Evolutionary conservation across 2,329 filamentous ascomycete species (phyloP), one percentile per base, ranked within the genome.

Genomic region (Tolypocladium endophyticum): DNA sequence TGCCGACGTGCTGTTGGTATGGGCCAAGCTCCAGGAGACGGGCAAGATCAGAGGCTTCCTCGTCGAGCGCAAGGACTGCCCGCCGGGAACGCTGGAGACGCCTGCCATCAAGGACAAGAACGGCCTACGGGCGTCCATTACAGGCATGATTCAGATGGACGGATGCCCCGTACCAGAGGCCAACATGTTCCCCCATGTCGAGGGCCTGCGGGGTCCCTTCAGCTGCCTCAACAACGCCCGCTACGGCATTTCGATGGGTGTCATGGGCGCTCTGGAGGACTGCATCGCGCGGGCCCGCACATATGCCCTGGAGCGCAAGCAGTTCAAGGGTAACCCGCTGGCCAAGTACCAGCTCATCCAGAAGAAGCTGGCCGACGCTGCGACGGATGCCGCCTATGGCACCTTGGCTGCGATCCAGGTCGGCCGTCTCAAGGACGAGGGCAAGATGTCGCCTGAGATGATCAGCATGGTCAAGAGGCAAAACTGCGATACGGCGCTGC

Each of bases 61-160:
- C 55, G 82, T 99, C 38, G 92, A 99, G 75, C 84, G 93, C 65
- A 85, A 86, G 66, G 82, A 90, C 66, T 96, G 92, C 69, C 92
- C 92, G 1, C 80, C 90, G 0, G 93, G 94, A 2, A 95, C 92
- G 0, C 80, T 99, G 18, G 91, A 94, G 73, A 99, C 94, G 7
- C 94, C 94, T 1, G 78, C 89, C 16, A 88, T 99, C 73, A 95
- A 95, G 79, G 85, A 97, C 78, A 99, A 99, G 82, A 97, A 89
- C 63, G 94, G 92, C 1, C 84, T 99, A 38, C 83, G 94, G 61
- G 94, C 94, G 16, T 96, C 90, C 16, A 89, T 97, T 64, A 99
- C 94, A 0, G 94, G 94, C 60, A 97, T 97, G 94, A 97, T 99
- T 65, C 92, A 96, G 67, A 82, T 99, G 70, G 93, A 97, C 64